phyloP scores from a whole-genome alignment of 768 basidiomycete genomes.

The Zangia roseola region DNA sequence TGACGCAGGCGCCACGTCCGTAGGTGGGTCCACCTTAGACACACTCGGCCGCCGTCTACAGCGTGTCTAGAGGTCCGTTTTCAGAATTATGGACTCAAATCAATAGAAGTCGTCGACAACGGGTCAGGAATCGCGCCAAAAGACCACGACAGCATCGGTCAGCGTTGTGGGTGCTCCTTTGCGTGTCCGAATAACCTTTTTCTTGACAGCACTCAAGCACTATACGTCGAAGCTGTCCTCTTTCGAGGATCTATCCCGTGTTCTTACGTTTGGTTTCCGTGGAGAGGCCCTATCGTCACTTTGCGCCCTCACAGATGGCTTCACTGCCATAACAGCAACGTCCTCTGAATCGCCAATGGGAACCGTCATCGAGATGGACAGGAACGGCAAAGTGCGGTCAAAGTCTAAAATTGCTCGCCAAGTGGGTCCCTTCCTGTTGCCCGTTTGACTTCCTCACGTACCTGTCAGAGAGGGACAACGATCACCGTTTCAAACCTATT shows the following conservation, averaged over 20 bases:
- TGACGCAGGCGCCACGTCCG: slow-evolving; percentile 87
- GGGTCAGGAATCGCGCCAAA: slow-evolving; percentile 79
- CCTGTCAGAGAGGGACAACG: slow-evolving; percentile 79
- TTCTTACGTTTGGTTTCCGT: slow-evolving; percentile 88
- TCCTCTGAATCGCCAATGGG: slow-evolving; percentile 69
- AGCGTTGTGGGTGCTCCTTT: slow-evolving; percentile 17
- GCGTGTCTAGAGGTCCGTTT: slow-evolving; percentile 74
- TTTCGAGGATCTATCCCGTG: slow-evolving; percentile 65
- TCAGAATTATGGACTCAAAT: slow-evolving; percentile 79
- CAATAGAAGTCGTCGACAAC: slow-evolving; percentile 90
- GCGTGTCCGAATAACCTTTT: not conserved
- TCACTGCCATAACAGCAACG: slow-evolving; percentile 6
- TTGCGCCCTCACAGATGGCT: slow-evolving; percentile 70
- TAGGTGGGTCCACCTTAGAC: slow-evolving; percentile 53
- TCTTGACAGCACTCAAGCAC: slow-evolving; percentile 71
- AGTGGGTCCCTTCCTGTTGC: slow-evolving; percentile 40
- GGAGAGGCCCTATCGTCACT: slow-evolving; percentile 95
- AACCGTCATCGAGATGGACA: slow-evolving; percentile 69
- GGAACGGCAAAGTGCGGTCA: slow-evolving; percentile 57
- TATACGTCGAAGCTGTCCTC: slow-evolving; percentile 87
- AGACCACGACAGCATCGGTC: slow-evolving; percentile 80
- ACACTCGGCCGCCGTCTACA: slow-evolving; percentile 2
- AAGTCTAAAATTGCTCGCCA: slow-evolving; percentile 71
- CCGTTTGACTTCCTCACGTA: not conserved
- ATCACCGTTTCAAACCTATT: slow-evolving; percentile 72